phyloP scores from a whole-genome alignment of 805 yeast genomes.

The Wickerhamiella azymoides region DNA sequence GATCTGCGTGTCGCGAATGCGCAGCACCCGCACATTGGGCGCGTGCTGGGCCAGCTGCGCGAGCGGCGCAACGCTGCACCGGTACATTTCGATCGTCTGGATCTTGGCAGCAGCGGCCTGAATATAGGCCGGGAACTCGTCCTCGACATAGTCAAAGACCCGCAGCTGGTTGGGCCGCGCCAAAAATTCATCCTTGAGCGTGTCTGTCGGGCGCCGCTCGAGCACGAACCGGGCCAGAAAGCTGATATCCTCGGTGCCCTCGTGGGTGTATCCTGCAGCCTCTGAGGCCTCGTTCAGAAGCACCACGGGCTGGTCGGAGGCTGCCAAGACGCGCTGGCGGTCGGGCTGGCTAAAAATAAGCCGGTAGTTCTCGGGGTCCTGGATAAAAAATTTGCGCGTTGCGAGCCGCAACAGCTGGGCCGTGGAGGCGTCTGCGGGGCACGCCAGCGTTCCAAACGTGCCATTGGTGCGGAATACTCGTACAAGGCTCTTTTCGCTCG shows the following conservation, averaged over 20 bases:
- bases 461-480: constrained; percentile 75
- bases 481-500: constrained; percentile 30
- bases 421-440: constrained; percentile 66
- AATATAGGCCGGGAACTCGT: neutral
- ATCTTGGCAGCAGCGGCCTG: neutral
- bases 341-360: constrained; percentile 13
- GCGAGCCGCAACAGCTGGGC: constrained; percentile 56
- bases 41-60: neutral
- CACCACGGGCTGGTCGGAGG: constrained; percentile 11
- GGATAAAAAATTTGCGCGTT: constrained; percentile 48
- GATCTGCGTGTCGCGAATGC: neutral
- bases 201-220: neutral
- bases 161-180: neutral
- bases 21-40: neutral
- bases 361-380: constrained; percentile 13
- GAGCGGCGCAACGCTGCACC: neutral
- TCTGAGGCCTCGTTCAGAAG: constrained; percentile 11
- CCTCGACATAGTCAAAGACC: constrained; percentile 2
- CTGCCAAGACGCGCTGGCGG: constrained; percentile 11
- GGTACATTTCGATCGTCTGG: constrained; percentile 3
- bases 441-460: constrained; percentile 69
- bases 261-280: constrained; percentile 14
- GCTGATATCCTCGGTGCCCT: constrained; percentile 17
- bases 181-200: neutral
- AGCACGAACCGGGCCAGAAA: constrained; percentile 18